These are phyloP conservation scores for Paecilomyces niveus DNA, from an alignment of 2,329 filamentous ascomycete genomes.

Conservation along the genomic window DNA sequence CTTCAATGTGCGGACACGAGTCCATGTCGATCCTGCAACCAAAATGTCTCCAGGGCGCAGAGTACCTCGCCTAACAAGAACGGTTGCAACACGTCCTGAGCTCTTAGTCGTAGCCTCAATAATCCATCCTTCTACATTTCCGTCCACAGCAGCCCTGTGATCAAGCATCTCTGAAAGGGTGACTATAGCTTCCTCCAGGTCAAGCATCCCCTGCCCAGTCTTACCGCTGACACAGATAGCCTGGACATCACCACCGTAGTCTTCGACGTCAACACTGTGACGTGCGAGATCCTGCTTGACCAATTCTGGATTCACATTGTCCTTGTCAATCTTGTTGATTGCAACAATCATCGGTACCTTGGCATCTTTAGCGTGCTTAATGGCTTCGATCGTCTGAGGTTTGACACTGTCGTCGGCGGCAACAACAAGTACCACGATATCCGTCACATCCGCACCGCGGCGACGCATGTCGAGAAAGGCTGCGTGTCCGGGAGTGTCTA, in stretches of 20 bases:
- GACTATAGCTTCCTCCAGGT: conserved; percentile 84
- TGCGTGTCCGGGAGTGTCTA: conserved; percentile 93
- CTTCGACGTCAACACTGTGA: conserved; percentile 84
- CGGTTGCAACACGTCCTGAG: conserved; percentile 76
- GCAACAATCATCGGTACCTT: conserved; percentile 95
- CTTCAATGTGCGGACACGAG: conserved; percentile 71
- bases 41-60: conserved; percentile 73
- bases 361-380: conserved; percentile 83
- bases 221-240: conserved; percentile 87
- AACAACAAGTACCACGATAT: conserved; percentile 93
- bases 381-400: conserved; percentile 90
- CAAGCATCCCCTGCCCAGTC: conserved; percentile 83
- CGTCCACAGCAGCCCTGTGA: conserved; percentile 69
- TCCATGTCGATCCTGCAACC: conserved; percentile 83
- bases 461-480: conserved; percentile 95
- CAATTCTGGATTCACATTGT: conserved; percentile 67
- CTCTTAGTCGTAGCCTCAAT: conserved; percentile 85
- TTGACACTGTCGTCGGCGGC: conserved; percentile 97
- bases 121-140: conserved; percentile 84
- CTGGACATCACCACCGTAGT: conserved; percentile 90
- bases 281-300: conserved; percentile 83
- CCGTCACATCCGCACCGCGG: conserved; percentile 89
- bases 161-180: conserved; percentile 86
- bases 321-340: conserved; percentile 94
- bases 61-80: conserved; percentile 82